phyloP scores from a whole-genome alignment of 805 yeast species.

The Nakazawaea laoshanensis region DNA sequence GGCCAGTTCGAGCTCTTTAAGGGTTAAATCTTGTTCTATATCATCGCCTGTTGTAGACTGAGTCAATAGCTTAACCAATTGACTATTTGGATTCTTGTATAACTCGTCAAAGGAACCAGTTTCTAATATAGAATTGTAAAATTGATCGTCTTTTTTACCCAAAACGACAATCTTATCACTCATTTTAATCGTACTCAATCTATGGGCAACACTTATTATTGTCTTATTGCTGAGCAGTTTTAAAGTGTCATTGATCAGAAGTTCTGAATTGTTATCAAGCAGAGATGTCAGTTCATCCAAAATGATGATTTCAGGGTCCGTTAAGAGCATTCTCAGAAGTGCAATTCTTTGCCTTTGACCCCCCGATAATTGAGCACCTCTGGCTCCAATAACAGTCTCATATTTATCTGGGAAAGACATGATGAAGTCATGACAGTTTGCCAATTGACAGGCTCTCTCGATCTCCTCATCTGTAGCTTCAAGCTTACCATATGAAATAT shows the following conservation, averaged over 20 bases:
- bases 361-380: slow-evolving; percentile 85
- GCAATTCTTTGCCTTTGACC: slow-evolving; percentile 95
- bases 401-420: slow-evolving; percentile 72
- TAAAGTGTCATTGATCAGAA: slow-evolving; percentile 71
- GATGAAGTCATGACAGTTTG: slow-evolving; percentile 69
- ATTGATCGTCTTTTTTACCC: slow-evolving; percentile 31
- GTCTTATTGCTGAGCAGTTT: slow-evolving; percentile 49
- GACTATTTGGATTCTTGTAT: slow-evolving; percentile 33
- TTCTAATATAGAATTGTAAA: slow-evolving; percentile 60
- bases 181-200: slow-evolving; percentile 79
- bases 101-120: slow-evolving; percentile 53
- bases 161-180: slow-evolving; percentile 77
- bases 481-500: slow-evolving; percentile 66
- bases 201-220: slow-evolving; percentile 84
- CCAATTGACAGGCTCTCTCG: slow-evolving; percentile 50
- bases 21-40: slow-evolving; percentile 9
- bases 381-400: slow-evolving; percentile 77
- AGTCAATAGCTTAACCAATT: slow-evolving; percentile 32
- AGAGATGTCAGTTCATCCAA: slow-evolving; percentile 96
- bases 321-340: slow-evolving; percentile 75
- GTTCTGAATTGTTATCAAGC: slow-evolving; percentile 80
- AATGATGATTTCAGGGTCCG: slow-evolving; percentile 72
- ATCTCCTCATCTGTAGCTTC: slow-evolving; percentile 56
- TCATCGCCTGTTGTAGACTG: slow-evolving; percentile 16
- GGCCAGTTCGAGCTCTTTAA: slow-evolving; percentile 4